A percentile compares a stretch with the other conserved stretches of the same genome.
phyloP scores from a whole-genome alignment of 2,329 filamentous ascomycete genomes.

The Botrytis pseudocinerea region DNA sequence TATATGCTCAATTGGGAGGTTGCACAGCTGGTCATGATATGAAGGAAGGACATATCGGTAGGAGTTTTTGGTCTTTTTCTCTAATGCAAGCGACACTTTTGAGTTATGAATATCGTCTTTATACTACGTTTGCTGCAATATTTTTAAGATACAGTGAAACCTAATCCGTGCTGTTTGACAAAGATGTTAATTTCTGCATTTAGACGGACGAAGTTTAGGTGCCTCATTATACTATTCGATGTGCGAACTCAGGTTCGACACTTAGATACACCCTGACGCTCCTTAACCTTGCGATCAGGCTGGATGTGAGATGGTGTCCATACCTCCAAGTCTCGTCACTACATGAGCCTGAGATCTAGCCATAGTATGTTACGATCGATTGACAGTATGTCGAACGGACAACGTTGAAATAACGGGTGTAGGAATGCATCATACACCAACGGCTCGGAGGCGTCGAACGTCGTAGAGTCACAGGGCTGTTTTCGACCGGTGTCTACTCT shows the following conservation, averaged over 20 bases:
- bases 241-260: neutral
- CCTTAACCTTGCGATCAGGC: no score
- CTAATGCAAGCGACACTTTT: slow-evolving; percentile 1
- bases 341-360: no score
- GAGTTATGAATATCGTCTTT: neutral
- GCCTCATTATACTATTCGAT: neutral
- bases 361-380: neutral
- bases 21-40: neutral
- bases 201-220: neutral
- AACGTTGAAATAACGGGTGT: neutral
- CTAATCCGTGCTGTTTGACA: neutral
- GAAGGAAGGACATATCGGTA: neutral
- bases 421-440: neutral
- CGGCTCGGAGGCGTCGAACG: neutral
- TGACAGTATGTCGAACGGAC: neutral
- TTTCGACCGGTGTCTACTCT: neutral
- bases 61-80: slow-evolving; percentile 3
- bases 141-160: neutral
- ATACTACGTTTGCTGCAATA: neutral
- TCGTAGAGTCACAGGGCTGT: neutral
- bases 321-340: neutral
- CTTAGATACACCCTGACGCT: neutral
- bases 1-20: slow-evolving; percentile 9
- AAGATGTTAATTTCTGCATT: neutral
- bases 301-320: neutral